phyloP scores from a whole-genome alignment of 345 rosid species.

The Salix brachista region DNA sequence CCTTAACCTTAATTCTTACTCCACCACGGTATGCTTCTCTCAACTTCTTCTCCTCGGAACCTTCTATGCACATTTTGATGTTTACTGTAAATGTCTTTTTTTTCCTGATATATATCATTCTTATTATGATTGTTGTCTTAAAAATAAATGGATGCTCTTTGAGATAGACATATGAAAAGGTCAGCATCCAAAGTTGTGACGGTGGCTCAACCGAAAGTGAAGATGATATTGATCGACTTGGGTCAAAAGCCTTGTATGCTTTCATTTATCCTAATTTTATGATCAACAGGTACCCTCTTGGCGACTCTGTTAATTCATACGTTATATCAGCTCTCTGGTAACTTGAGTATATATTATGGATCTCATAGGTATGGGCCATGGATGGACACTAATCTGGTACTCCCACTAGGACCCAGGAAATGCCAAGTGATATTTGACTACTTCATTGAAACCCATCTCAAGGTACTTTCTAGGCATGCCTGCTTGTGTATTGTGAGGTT shows the following conservation, averaged over 20 bases:
- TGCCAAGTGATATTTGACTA: conserved; percentile 84
- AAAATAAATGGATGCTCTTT: conserved; percentile 3
- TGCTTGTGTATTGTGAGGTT: neutral
- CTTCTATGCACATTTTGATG: neutral
- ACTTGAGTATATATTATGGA: neutral
- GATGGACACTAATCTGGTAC: conserved; percentile 91
- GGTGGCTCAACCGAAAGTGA: conserved; percentile 40
- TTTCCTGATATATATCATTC: neutral
- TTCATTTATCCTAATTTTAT: conserved; percentile 93
- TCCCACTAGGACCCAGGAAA: conserved; percentile 68
- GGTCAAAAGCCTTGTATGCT: conserved; percentile 73
- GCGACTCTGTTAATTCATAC: neutral
- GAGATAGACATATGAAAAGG: conserved; percentile 59
- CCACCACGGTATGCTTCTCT: conserved; percentile 54
- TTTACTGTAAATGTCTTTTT: neutral
- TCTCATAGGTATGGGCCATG: conserved; percentile 78
- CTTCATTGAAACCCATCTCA: conserved; percentile 58
- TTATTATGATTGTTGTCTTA: neutral
- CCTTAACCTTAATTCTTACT: conserved; percentile 70
- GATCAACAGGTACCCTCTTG: conserved; percentile 61
- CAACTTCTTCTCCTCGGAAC: neutral
- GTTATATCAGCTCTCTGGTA: neutral
- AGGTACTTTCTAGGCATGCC: conserved; percentile 35
- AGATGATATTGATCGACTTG: conserved; percentile 56
- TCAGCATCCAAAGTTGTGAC: conserved; percentile 79